Evolutionary conservation across 768 basidiomycete species (phyloP).

Genomic region (Russula brevipes): DNA sequence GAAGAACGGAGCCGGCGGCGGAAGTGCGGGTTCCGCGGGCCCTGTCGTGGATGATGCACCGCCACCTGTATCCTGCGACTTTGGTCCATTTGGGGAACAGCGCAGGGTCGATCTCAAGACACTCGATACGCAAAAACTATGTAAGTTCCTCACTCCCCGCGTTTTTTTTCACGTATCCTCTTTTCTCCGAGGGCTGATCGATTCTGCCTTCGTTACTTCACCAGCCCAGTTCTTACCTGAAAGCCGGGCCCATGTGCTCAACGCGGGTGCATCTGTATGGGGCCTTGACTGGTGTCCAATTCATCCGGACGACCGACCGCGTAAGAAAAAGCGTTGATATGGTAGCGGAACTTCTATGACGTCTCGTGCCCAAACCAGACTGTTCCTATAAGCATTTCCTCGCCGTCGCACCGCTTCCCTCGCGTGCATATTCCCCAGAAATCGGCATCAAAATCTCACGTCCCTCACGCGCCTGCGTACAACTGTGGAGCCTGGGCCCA

Average conservation of each 20-base stretch:
- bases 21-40: conserved; percentile 35
- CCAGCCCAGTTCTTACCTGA: conserved; percentile 57
- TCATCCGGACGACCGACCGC: conserved; percentile 47
- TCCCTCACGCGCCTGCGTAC: conserved; percentile 64
- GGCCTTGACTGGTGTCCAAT: conserved; percentile 93
- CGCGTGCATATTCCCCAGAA: conserved; percentile 54
- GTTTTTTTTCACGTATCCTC: not conserved
- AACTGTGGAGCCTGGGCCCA: conserved; percentile 70
- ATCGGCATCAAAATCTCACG: conserved; percentile 56
- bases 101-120: conserved; percentile 43
- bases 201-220: not conserved
- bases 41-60: conserved; percentile 45
- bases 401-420: conserved; percentile 72
- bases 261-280: conserved; percentile 87
- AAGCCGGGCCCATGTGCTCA: conserved; percentile 66
- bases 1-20: conserved; percentile 39
- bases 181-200: not conserved
- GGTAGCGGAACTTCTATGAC: not conserved
- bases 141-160: conserved; percentile 37
- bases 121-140: conserved; percentile 54
- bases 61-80: conserved; percentile 52
- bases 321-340: conserved; percentile 35
- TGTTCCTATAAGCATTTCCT: conserved; percentile 68
- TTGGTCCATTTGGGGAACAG: conserved; percentile 62
- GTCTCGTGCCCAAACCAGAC: conserved; percentile 33